Evolutionary conservation across 352 stramenopile species (phyloP), one percentile per base, ranked within the genome.

Genomic region (Phytophthora capsici): DNA sequence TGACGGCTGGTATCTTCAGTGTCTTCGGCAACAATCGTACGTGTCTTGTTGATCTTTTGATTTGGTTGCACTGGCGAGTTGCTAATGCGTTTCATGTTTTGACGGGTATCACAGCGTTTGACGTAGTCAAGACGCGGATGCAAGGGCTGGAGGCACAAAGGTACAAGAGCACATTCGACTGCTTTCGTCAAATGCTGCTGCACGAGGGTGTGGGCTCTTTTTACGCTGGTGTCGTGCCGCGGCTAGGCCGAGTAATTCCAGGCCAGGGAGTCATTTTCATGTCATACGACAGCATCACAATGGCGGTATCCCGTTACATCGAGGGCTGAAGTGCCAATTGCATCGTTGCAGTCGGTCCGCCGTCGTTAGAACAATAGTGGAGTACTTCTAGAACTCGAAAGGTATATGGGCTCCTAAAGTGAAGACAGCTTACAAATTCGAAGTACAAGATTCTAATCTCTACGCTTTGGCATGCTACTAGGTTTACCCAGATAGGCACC

Each of bases 261-360:
- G 96, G 96, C n/a, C 96, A 99, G 72, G 96, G 96, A 52, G 96
- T 99, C 47, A 99, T 99, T 73, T 99, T 99, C 75, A 98, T 98
- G 92, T 93, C 86, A 9, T 95, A 94, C 71, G 89, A 97, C 61
- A 74, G 81, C 57, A 91, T 97, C 63, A 83, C 82, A 25, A 72
- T 74, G 44, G 45, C 71, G 25, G 82, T 93, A 13, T 74, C 82
- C 1, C 57, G 49, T 19, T 80, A 89, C 51, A 65, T 93, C 2
- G 84, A 93, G 37, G 52, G 56, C n/a, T 74, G 43, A 69, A 46
- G 26, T 49, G 45, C 40, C 34, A 47, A 32, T n/a, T 59, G 12
- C 9, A 55, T 14, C 30, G 54, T 54, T 32, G 9, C 26, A 56
- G 17, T 59, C 40, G 22, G 44, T 4, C 13, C 19, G 51, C 58